These are phyloP conservation scores for Pseudogymnoascus sp. DNA, from an alignment of 2,329 filamentous ascomycete species.

Conservation along the genomic window DNA sequence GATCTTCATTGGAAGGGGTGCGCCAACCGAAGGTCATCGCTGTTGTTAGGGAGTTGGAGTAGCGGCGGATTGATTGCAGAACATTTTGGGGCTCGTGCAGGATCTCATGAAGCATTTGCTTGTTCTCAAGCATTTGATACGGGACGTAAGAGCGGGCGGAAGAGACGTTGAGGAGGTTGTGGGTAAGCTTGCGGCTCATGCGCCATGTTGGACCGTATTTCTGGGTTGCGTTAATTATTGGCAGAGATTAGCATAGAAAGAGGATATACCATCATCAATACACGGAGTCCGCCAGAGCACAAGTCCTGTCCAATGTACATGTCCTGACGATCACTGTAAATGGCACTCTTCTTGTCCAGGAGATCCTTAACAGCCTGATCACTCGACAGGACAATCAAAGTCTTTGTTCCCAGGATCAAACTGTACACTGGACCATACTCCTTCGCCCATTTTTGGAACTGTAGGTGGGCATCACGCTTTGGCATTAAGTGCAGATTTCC, in stretches of 20 bases:
- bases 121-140: slow-evolving; percentile 39
- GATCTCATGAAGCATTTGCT: slow-evolving; percentile 39
- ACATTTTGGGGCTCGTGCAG: slow-evolving; percentile 32
- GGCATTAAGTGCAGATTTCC: slow-evolving; percentile 16
- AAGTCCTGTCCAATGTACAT: slow-evolving; percentile 14
- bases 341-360: slow-evolving; percentile 15
- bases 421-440: slow-evolving; percentile 26
- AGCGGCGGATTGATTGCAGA: slow-evolving; percentile 39
- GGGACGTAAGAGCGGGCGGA: slow-evolving; percentile 25
- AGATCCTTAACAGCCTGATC: slow-evolving; percentile 17
- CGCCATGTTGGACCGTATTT: slow-evolving; percentile 24
- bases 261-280: slow-evolving; percentile 38
- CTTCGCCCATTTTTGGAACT: slow-evolving; percentile 17
- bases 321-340: slow-evolving; percentile 13
- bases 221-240: slow-evolving; percentile 28
- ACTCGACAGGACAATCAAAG: slow-evolving; percentile 13
- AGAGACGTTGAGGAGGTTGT: slow-evolving; percentile 28
- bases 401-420: slow-evolving; percentile 17
- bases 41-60: slow-evolving; percentile 39
- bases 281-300: slow-evolving; percentile 37
- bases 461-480: slow-evolving; percentile 8
- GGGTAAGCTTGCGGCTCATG: slow-evolving; percentile 37
- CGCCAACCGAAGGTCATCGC: slow-evolving; percentile 32
- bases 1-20: slow-evolving; percentile 25
- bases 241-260: slow-evolving; percentile 25